phyloP scores from a whole-genome alignment of 441 rosid genomes.

The Pelargonium citronellum region DNA sequence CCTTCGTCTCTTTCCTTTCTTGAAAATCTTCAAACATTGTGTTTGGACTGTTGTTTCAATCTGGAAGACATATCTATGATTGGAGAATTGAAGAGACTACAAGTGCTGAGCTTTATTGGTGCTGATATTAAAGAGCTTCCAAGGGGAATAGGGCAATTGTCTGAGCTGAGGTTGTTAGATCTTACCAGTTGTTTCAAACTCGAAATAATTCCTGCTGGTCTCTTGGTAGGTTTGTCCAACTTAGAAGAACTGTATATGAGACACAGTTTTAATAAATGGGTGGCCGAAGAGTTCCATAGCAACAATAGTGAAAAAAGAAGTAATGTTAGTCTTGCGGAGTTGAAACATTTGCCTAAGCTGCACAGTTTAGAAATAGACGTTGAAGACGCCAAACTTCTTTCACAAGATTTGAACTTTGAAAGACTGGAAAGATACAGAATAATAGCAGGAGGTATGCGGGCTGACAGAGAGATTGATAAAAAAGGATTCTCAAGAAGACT shows the following conservation, averaged over 20 bases:
- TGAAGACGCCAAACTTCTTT: background rate
- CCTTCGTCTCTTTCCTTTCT: slow-evolving; percentile 19
- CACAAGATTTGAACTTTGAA: background rate
- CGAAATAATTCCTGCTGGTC: slow-evolving; percentile 13
- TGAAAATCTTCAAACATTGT: slow-evolving; percentile 9
- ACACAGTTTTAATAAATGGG: slow-evolving; percentile 18
- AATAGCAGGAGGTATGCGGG: no score
- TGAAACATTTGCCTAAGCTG: slow-evolving; percentile 7
- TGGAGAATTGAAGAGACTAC: background rate
- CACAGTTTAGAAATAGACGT: background rate
- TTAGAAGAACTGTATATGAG: slow-evolving; percentile 27
- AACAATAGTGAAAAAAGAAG: background rate
- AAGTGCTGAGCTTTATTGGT: no score
- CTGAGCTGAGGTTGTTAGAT: slow-evolving; percentile 21
- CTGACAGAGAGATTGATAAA: background rate
- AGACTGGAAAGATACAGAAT: background rate
- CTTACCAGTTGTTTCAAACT: slow-evolving; percentile 12
- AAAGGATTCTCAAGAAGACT: background rate
- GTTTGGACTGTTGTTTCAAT: background rate
- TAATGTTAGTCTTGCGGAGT: slow-evolving; percentile 14
- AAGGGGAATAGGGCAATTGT: slow-evolving; percentile 13
- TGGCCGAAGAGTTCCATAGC: background rate
- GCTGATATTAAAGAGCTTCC: no score
- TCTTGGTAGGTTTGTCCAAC: slow-evolving; percentile 19
- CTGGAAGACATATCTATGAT: slow-evolving; percentile 12